Evolutionary conservation across 305 asterid species (phyloP).

Genomic region (Striga hermonthica): DNA sequence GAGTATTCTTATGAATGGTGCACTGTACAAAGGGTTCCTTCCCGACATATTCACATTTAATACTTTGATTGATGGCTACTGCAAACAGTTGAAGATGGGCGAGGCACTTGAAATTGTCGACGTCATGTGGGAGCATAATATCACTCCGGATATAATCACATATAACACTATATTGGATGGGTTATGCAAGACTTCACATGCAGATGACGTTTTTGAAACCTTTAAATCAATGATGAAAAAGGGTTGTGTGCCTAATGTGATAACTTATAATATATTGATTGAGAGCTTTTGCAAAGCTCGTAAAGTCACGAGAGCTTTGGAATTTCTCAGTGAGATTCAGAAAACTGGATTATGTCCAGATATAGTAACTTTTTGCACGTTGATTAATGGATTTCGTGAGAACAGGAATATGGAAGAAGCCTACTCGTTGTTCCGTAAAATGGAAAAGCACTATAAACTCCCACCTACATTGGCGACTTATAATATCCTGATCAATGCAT

Average conservation of each 20-base stretch:
- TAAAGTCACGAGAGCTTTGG: constrained; percentile 50
- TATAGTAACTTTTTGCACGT: constrained; percentile 63
- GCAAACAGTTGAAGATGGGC: constrained; percentile 70
- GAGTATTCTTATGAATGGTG: constrained; percentile 53
- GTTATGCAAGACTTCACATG: constrained; percentile 71
- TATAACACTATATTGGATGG: constrained; percentile 77
- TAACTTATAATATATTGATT: constrained; percentile 80
- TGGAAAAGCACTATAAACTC: constrained; percentile 51
- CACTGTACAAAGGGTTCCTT: constrained; percentile 55
- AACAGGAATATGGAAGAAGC: constrained; percentile 70
- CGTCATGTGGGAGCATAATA: constrained; percentile 65
- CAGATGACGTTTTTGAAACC: constrained; percentile 65
- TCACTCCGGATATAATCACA: constrained; percentile 77
- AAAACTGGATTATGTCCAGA: constrained; percentile 60
- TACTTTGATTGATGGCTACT: constrained; percentile 83
- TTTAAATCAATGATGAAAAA: constrained; percentile 73
- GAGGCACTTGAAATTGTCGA: constrained; percentile 68
- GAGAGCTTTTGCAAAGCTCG: constrained; percentile 81
- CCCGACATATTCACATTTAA: constrained; percentile 90
- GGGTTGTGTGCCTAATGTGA: constrained; percentile 67
- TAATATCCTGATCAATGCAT: constrained; percentile 69
- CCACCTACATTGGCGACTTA: constrained; percentile 60
- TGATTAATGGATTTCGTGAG: constrained; percentile 74
- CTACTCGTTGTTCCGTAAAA: constrained; percentile 50
- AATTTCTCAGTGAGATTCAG: constrained; percentile 65